Evolutionary conservation across 345 rosid species (phyloP).

Genomic region (Geranium brycei): DNA sequence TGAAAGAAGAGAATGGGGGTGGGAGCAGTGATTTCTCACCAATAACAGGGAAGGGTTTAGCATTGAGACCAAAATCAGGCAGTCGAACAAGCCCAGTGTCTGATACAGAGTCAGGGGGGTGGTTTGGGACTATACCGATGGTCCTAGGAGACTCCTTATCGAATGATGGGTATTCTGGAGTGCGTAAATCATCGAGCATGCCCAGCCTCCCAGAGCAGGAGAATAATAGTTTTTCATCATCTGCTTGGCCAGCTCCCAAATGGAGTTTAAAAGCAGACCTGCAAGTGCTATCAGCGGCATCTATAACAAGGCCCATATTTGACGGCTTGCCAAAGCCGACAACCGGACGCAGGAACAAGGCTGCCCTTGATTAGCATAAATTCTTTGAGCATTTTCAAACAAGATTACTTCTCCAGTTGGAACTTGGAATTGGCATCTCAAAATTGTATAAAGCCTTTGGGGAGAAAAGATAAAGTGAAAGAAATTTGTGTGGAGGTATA

Average conservation of each 20-base stretch:
- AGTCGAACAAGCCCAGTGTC: constrained; percentile 22
- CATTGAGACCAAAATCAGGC: constrained; percentile 38
- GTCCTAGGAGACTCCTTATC: constrained; percentile 24
- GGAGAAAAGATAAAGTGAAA: too few relatives aligned
- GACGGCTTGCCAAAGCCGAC: constrained; percentile 42
- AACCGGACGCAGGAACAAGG: constrained; percentile 30
- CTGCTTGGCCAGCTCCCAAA: constrained; percentile 34
- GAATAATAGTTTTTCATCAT: constrained; percentile 17
- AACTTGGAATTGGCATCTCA: not conserved
- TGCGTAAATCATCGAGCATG: constrained; percentile 41
- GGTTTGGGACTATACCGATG: constrained; percentile 4
- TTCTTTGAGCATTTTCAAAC: not conserved
- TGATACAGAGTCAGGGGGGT: constrained; percentile 25
- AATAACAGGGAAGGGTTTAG: constrained; percentile 30
- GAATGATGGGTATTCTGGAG: constrained; percentile 15
- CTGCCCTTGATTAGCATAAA: constrained; percentile 33
- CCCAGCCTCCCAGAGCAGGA: constrained; percentile 31
- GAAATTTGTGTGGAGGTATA: too few relatives aligned
- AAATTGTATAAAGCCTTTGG: not conserved
- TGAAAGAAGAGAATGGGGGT: constrained; percentile 18
- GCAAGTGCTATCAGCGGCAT: constrained; percentile 34
- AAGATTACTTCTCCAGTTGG: too few relatives aligned
- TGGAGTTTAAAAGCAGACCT: constrained; percentile 41
- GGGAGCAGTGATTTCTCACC: constrained; percentile 18
- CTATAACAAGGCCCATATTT: constrained; percentile 32